These are phyloP conservation scores for Verbascum thapsus DNA, from an alignment of 257 asterid species.

Conservation along the genomic window DNA sequence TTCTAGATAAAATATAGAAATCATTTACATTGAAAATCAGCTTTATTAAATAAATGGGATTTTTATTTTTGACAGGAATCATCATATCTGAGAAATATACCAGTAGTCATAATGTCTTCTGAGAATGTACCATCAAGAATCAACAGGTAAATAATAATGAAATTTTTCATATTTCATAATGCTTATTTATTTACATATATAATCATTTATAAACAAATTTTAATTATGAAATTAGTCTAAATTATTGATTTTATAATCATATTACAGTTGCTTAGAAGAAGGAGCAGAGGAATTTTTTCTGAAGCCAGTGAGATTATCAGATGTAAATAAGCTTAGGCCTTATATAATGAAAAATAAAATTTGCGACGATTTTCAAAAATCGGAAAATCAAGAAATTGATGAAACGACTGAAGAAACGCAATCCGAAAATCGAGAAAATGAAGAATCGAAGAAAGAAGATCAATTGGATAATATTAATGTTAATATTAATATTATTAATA, in stretches of 20 bases:
- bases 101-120: conserved; percentile 98
- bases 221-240: background rate
- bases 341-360: conserved; percentile 68
- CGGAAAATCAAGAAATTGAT: conserved; percentile 34
- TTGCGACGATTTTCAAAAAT: conserved; percentile 37
- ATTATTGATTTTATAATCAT: background rate
- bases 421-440: conserved; percentile 35
- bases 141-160: conserved; percentile 54
- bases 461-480: conserved; percentile 13
- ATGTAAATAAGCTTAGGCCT: conserved; percentile 80
- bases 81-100: conserved; percentile 73
- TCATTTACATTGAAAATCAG: too few species aligned
- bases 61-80: conserved; percentile 65
- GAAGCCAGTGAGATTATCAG: conserved; percentile 86
- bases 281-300: conserved; percentile 95
- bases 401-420: too few species aligned
- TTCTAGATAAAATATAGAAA: too few species aligned
- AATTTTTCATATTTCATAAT: background rate
- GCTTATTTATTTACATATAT: background rate
- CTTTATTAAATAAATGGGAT: background rate
- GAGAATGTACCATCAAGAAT: conserved; percentile 97
- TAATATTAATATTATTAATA: too few species aligned
- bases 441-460: conserved; percentile 17
- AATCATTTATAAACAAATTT: too few species aligned
- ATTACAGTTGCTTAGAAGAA: conserved; percentile 80